phyloP scores from a whole-genome alignment of 176 grass and related monocot genomes.

The Microstegium vimineum region DNA sequence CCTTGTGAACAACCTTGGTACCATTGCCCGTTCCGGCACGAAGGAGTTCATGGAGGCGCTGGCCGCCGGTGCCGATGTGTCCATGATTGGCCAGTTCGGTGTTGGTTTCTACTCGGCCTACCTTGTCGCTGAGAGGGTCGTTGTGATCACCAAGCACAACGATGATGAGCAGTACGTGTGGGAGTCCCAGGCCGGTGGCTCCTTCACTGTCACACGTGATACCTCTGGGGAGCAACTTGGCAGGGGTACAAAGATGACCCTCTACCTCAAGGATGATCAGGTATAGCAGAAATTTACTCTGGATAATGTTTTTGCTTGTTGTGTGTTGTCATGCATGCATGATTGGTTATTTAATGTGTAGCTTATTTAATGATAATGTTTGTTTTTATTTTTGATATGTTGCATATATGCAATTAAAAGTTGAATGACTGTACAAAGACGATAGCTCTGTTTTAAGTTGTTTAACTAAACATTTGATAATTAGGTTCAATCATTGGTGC shows the following conservation, averaged over 20 bases:
- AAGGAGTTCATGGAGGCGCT: conserved; percentile 98
- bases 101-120: conserved; percentile 93
- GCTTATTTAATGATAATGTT: too few species aligned
- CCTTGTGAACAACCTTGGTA: conserved; percentile 86
- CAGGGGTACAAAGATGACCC: conserved; percentile 83
- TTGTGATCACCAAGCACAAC: conserved; percentile 82
- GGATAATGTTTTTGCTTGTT: not conserved
- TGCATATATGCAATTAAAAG: too few species aligned
- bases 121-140: conserved; percentile 73
- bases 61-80: conserved; percentile 86
- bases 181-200: conserved; percentile 93
- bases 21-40: conserved; percentile 80
- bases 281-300: conserved; percentile 20
- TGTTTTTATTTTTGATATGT: too few species aligned
- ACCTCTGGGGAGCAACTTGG: conserved; percentile 69
- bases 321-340: not conserved
- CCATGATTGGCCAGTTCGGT: conserved; percentile 95
- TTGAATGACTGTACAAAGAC: too few species aligned
- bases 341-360: too few species aligned
- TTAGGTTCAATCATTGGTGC: too few species aligned
- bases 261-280: conserved; percentile 91
- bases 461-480: too few species aligned
- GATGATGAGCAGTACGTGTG: conserved; percentile 95
- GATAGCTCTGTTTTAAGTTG: too few species aligned
- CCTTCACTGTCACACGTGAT: conserved; percentile 80